A percentile compares a stretch with the other conserved stretches of the same genome.
Conservation (phyloP, 306 rosid species). For the Dryas drummondii region DNA sequence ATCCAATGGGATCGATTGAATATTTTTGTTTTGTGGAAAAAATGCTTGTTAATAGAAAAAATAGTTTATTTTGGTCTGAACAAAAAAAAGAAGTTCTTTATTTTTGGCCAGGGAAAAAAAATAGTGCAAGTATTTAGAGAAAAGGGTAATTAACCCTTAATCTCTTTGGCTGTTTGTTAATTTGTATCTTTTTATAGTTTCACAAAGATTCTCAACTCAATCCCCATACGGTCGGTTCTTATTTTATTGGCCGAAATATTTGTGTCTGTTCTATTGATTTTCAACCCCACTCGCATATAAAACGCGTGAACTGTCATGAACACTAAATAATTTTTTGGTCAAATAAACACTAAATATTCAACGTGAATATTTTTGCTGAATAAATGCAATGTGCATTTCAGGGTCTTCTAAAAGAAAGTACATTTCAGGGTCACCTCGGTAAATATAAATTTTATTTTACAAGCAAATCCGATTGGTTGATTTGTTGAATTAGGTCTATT, state of each 20-base stretch:
- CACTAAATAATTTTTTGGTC: neutral
- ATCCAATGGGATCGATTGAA: neutral
- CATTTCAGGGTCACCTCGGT: neutral
- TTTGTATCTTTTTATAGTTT: neutral
- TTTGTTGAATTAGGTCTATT: neutral
- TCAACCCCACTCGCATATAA: neutral
- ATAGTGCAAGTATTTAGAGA: neutral
- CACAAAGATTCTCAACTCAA: slow-evolving; percentile 44
- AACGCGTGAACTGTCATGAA: neutral
- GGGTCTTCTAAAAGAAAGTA: no score
- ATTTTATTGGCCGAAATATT: slow-evolving; percentile 6
- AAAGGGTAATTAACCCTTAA: neutral
- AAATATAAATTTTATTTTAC: no score
- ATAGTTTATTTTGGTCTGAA: no score
- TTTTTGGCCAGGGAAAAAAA: no score
- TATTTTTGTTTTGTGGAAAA: no score
- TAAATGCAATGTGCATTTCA: no score
- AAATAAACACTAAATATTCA: no score
- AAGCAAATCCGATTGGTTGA: neutral
- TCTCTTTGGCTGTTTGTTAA: slow-evolving; percentile 1
- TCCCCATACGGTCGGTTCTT: slow-evolving; percentile 41
- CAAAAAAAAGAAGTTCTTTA: no score
- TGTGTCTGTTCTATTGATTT: neutral
- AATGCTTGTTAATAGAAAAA: no score
- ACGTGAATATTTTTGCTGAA: no score